Evolutionary conservation across 2,329 filamentous ascomycete species (phyloP).

Genomic region (Exophiala aquamarina): DNA sequence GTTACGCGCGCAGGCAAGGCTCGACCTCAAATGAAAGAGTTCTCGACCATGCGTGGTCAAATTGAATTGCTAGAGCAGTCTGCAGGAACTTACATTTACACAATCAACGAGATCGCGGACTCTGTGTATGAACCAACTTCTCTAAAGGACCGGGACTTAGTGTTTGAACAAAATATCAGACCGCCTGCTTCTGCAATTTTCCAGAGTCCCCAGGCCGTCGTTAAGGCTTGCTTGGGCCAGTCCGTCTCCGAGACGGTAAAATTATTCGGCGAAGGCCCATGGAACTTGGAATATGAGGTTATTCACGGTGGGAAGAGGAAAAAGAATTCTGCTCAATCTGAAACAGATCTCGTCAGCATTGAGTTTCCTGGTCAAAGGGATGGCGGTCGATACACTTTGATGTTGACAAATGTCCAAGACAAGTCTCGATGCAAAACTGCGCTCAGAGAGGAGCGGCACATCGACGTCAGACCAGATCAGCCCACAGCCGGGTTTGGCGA

Average conservation of each 20-base stretch:
- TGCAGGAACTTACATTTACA: constrained; percentile 84
- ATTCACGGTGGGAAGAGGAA: constrained; percentile 84
- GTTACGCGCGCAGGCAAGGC: constrained; percentile 60
- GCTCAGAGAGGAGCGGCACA: constrained; percentile 79
- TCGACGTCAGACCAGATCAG: constrained; percentile 83
- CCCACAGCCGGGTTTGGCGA: constrained; percentile 84
- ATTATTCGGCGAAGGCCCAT: constrained; percentile 81
- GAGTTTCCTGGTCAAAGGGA: constrained; percentile 71
- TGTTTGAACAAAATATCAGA: constrained; percentile 86
- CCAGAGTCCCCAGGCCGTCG: constrained; percentile 56
- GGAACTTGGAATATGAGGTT: constrained; percentile 87
- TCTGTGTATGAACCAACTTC: constrained; percentile 70
- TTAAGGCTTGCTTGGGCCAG: constrained; percentile 80
- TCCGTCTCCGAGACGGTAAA: constrained; percentile 71
- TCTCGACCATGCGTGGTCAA: constrained; percentile 76
- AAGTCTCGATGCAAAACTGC: constrained; percentile 82
- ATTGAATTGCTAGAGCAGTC: constrained; percentile 77
- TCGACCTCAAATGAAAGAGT: constrained; percentile 54
- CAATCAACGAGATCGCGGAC: constrained; percentile 79
- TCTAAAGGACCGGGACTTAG: constrained; percentile 61
- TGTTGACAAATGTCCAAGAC: constrained; percentile 83
- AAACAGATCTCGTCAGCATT: constrained; percentile 65
- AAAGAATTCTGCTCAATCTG: constrained; percentile 66
- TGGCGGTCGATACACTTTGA: constrained; percentile 87
- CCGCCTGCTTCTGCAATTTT: constrained; percentile 79